These are phyloP conservation scores for Sphaerulina musiva DNA, from an alignment of 2,329 filamentous ascomycete species.

Conservation along the genomic window DNA sequence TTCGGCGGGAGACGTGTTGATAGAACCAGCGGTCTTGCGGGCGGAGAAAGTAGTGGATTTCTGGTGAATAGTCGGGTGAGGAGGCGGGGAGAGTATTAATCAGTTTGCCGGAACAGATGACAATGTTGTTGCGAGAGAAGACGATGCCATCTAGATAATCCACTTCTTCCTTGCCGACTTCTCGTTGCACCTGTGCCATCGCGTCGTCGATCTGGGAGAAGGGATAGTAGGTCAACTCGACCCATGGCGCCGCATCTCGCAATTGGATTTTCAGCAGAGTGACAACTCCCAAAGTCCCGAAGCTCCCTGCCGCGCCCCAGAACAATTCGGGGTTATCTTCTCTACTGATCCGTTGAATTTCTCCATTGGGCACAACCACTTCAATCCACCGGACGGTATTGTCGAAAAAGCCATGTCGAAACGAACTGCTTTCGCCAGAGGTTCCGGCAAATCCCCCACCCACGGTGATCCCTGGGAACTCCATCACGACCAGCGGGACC, in stretches of 20 bases:
- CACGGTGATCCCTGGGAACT: constrained; percentile 61
- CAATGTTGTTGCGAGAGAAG: constrained; percentile 39
- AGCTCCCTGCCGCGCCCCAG: constrained; percentile 56
- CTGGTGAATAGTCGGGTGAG: constrained; percentile 27
- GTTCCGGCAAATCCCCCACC: constrained; percentile 63
- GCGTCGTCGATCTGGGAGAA: constrained; percentile 39
- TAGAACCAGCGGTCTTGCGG: constrained; percentile 67
- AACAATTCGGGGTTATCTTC: constrained; percentile 55
- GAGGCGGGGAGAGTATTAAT: constrained; percentile 16
- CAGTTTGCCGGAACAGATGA: constrained; percentile 39
- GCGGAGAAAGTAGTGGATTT: constrained; percentile 47
- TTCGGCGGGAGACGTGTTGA: constrained; percentile 51
- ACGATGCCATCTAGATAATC: constrained; percentile 60
- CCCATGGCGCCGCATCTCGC: constrained; percentile 43
- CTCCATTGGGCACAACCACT: constrained; percentile 57
- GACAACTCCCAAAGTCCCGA: constrained; percentile 61
- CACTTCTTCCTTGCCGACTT: constrained; percentile 34
- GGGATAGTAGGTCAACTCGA: constrained; percentile 45
- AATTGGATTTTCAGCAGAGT: constrained; percentile 50
- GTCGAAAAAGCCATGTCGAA: constrained; percentile 61
- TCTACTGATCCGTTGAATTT: constrained; percentile 36
- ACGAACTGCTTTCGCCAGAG: constrained; percentile 60
- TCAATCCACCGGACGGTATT: constrained; percentile 56
- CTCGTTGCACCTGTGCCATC: constrained; percentile 35
- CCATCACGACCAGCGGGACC: constrained; percentile 61